Conservation (phyloP, 1,284 basidiomycete species). For the Sparassis latifolia region DNA sequence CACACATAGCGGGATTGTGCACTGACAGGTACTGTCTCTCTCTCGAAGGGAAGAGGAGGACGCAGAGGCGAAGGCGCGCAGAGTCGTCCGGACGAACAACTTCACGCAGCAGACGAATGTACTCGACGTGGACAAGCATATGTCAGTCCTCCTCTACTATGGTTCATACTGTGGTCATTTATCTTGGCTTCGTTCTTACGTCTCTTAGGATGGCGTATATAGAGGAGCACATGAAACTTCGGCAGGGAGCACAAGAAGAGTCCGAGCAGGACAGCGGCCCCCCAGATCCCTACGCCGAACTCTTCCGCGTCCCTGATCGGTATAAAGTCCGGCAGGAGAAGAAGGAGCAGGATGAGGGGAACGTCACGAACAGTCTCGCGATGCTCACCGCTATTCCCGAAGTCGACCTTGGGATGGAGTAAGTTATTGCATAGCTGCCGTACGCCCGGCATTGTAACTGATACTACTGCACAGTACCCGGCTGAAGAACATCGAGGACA, state of each 20-base stretch:
- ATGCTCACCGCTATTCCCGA: conserved; percentile 98
- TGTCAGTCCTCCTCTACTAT: conserved; percentile 46
- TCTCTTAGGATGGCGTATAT: conserved; percentile 90
- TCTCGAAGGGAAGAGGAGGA: conserved; percentile 50
- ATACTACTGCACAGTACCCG: conserved; percentile 53
- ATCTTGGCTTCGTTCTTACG: not conserved
- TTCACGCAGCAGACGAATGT: conserved; percentile 96
- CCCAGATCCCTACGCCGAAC: conserved; percentile 72
- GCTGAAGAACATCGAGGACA: conserved; percentile 93
- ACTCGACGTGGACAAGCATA: conserved; percentile 96
- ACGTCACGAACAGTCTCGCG: conserved; percentile 83
- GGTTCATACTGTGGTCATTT: not conserved
- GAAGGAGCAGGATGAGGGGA: conserved; percentile 73
- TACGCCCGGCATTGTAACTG: not conserved
- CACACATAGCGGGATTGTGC: not conserved
- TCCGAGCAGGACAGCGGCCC: conserved; percentile 38
- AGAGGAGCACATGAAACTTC: conserved; percentile 84
- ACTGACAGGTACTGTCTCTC: not conserved
- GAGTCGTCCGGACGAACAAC: conserved; percentile 81
- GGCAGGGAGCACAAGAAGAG: conserved; percentile 50
- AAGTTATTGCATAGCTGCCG: conserved; percentile 28
- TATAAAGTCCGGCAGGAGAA: conserved; percentile 59
- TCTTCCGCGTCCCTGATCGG: conserved; percentile 75
- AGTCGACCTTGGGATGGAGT: conserved; percentile 98
- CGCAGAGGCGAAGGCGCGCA: conserved; percentile 62